phyloP scores from a whole-genome alignment of 345 rosid species.

The Chamaenerion angustifolium region DNA sequence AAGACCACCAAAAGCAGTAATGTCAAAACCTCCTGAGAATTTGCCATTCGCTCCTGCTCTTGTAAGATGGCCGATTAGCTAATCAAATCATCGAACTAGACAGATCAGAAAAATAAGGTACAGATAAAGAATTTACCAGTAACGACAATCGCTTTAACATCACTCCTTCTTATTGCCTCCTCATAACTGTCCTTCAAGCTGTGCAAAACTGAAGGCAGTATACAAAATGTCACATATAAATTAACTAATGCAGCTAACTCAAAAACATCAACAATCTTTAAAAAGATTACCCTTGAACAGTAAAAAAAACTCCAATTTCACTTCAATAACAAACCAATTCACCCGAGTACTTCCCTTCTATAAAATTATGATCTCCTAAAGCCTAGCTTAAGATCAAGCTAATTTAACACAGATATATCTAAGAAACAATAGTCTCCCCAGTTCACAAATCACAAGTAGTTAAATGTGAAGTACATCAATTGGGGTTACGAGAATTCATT shows the following conservation, averaged over 20 bases:
- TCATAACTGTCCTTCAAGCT: conserved; percentile 70
- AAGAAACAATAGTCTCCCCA: too few species aligned
- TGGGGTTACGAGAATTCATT: too few species aligned
- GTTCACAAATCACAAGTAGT: too few species aligned
- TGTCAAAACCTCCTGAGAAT: conserved; percentile 97
- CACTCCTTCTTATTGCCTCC: conserved; percentile 63
- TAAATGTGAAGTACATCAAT: too few species aligned
- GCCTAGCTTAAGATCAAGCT: too few species aligned
- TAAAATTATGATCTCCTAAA: too few species aligned
- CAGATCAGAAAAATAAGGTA: background rate
- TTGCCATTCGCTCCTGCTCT: conserved; percentile 71
- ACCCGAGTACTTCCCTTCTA: too few species aligned
- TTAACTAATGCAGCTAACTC: background rate
- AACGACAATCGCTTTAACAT: conserved; percentile 90
- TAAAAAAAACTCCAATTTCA: too few species aligned
- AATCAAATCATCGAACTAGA: background rate
- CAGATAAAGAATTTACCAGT: conserved; percentile 28
- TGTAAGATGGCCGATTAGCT: conserved; percentile 7
- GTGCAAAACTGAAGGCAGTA: conserved; percentile 35
- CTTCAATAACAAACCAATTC: too few species aligned
- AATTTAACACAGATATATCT: too few species aligned
- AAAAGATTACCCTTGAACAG: background rate
- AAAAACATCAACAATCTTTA: background rate
- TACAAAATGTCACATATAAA: background rate
- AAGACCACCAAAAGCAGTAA: conserved; percentile 53